Evolutionary conservation across 371 early-diverging fungal species (phyloP), one percentile per base, ranked within the genome.

Genomic region (Saksenaea vasiformis): DNA sequence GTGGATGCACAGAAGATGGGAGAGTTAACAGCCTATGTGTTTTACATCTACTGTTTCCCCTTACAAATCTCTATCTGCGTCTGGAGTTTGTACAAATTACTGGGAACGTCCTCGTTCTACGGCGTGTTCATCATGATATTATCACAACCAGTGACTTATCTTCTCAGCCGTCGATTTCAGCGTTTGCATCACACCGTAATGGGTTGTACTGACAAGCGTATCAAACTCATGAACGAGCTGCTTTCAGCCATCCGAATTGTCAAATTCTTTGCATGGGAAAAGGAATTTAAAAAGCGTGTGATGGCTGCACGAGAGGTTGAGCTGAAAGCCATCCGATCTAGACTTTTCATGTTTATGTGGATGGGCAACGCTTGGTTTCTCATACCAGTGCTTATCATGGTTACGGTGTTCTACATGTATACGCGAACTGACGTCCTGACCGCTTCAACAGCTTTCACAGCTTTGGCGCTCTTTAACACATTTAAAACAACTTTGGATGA

Each of bases 251-350:
- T 92, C 53, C 87, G 90, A 36, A 88, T 91, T 10, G 85, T 92
- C 62, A 92, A 92, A 66, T 86, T 92, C 65, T 92, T 91, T 80
- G 92, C 89, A 22, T 92, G 93, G 93, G 90, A 92, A 73, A 68
- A 82, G 56, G 80, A 87, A 59, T 90, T 92, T 58, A 74, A 79
- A 41, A 74, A 77, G 37, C 81, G 84, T 47, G 71, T 85, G 27
- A 68, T 76, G 1, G 75, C 70, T 14, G 80, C 85, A 7, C 79
- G 87, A 61, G 77, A 79, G 35, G 65, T 58, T 22, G 87, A 87
- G 60, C 62, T 87, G 27, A 78, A 78, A 57, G 78, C 77, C 0
- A 78, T 86, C 53, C 71, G 72, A 36, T 56, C 62, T 14, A 69
- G 83, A 41, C 68, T 82, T 9, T 61, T 80, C 47, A 70, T 71